These are phyloP conservation scores for Phytophthora sp. DNA, from an alignment of 352 stramenopile species.

Conservation along the genomic window DNA sequence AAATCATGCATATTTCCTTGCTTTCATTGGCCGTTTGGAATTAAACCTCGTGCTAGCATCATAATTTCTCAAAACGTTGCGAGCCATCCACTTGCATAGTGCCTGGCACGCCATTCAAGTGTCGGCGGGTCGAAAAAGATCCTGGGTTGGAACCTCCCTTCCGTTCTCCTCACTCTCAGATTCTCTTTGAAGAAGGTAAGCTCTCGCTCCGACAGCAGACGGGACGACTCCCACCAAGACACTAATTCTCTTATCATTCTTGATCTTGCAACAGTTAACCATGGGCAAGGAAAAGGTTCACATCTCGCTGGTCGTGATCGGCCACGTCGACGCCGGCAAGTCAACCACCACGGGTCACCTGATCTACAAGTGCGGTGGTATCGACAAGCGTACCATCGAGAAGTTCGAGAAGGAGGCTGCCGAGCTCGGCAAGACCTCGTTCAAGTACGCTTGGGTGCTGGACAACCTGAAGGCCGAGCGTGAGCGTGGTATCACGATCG, in stretches of 20 bases:
- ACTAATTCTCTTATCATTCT: neutral
- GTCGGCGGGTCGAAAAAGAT: too few species aligned
- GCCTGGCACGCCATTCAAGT: neutral
- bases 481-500: slow-evolving; percentile 98
- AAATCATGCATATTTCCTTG: too few species aligned
- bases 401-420: slow-evolving; percentile 97
- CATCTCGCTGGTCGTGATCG: slow-evolving; percentile 95
- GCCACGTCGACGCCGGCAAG: slow-evolving; percentile 98
- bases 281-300: slow-evolving; percentile 84
- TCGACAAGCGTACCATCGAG: slow-evolving; percentile 99
- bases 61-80: too few species aligned
- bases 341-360: slow-evolving; percentile 98
- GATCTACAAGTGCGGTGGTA: slow-evolving; percentile 99
- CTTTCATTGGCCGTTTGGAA: too few species aligned
- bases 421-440: slow-evolving; percentile 97
- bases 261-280: slow-evolving; percentile 22
- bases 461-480: slow-evolving; percentile 99
- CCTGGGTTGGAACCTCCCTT: too few species aligned
- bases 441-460: slow-evolving; percentile 99
- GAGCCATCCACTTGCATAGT: neutral
- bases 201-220: neutral
- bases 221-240: neutral
- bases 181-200: slow-evolving; percentile 56
- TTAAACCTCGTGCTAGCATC: too few species aligned
- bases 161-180: slow-evolving; percentile 40